Percentiles rank a stretch among this genome's conserved stretches.
Conservation (phyloP, 805 yeast genomes). For the Metschnikowia lachancei region DNA sequence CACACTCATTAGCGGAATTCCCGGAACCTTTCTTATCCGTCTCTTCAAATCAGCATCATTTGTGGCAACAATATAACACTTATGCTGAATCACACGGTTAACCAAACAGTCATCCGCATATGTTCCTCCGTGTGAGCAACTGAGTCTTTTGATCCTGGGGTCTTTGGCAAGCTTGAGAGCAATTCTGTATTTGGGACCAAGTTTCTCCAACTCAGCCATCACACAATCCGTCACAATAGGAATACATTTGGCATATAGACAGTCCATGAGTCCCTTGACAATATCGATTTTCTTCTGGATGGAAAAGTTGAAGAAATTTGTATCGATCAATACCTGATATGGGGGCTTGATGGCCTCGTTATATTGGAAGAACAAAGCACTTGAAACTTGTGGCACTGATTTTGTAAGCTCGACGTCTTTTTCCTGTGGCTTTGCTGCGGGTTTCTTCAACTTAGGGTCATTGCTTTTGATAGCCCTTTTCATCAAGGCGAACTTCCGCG, state of each 20-base stretch:
- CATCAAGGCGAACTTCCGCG: constrained; percentile 92
- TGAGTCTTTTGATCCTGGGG: constrained; percentile 82
- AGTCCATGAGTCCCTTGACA: constrained; percentile 96
- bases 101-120: constrained; percentile 98
- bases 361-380: constrained; percentile 91
- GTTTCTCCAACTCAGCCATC: constrained; percentile 93
- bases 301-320: constrained; percentile 94
- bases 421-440: constrained; percentile 24
- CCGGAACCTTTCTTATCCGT: constrained; percentile 93
- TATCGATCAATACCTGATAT: constrained; percentile 91
- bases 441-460: constrained; percentile 48
- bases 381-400: constrained; percentile 82
- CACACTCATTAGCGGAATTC: constrained; percentile 95
- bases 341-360: constrained; percentile 97
- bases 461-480: constrained; percentile 77
- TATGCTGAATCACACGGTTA: constrained; percentile 89
- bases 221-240: constrained; percentile 97
- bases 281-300: constrained; percentile 94
- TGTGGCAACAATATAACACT: constrained; percentile 95
- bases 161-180: constrained; percentile 92
- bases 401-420: constrained; percentile 67
- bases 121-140: constrained; percentile 91
- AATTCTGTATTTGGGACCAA: constrained; percentile 92
- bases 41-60: constrained; percentile 96
- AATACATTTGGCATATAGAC: constrained; percentile 89